Percentiles rank a stretch among this genome's conserved stretches.
Conservation (phyloP, 306 rosid species). For the Cucurbita ficifolia region DNA sequence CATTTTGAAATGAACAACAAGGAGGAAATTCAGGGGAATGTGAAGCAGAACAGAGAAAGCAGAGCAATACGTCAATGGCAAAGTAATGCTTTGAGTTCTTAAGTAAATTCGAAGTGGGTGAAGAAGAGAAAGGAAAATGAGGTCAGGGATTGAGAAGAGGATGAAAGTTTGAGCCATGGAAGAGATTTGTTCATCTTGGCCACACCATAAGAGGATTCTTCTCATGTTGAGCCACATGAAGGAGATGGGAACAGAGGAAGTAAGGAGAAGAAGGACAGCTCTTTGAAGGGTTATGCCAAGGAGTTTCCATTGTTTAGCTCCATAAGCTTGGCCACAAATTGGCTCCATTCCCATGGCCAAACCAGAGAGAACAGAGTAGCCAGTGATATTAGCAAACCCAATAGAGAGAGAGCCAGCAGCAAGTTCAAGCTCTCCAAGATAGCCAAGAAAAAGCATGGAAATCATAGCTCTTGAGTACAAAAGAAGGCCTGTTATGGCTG, state of each 20-base stretch:
- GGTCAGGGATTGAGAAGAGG: conserved; percentile 70
- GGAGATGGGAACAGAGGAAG: conserved; percentile 68
- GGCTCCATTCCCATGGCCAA: conserved; percentile 99
- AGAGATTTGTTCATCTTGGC: conserved; percentile 66
- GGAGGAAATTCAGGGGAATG: conserved; percentile 63
- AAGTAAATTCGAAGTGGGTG: conserved; percentile 79
- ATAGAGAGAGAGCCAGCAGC: conserved; percentile 93
- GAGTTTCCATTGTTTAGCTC: conserved; percentile 65
- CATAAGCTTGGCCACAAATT: conserved; percentile 87
- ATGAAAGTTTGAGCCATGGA: conserved; percentile 70
- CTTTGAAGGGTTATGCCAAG: conserved; percentile 76
- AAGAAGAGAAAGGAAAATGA: conserved; percentile 69
- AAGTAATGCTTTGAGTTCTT: conserved; percentile 61
- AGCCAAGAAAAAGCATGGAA: conserved; percentile 87
- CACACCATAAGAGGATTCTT: conserved; percentile 53
- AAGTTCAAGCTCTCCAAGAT: conserved; percentile 78
- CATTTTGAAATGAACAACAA: conserved; percentile 49
- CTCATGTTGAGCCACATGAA: conserved; percentile 74
- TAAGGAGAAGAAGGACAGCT: conserved; percentile 63
- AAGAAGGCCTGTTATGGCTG: conserved; percentile 59
- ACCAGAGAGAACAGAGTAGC: conserved; percentile 92
- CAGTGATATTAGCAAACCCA: conserved; percentile 92
- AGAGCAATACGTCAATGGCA: conserved; percentile 67
- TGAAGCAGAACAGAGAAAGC: conserved; percentile 68
- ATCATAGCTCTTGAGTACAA: conserved; percentile 83